Evolutionary conservation across 768 basidiomycete genomes (phyloP).

Genomic region (Russula sp.): DNA sequence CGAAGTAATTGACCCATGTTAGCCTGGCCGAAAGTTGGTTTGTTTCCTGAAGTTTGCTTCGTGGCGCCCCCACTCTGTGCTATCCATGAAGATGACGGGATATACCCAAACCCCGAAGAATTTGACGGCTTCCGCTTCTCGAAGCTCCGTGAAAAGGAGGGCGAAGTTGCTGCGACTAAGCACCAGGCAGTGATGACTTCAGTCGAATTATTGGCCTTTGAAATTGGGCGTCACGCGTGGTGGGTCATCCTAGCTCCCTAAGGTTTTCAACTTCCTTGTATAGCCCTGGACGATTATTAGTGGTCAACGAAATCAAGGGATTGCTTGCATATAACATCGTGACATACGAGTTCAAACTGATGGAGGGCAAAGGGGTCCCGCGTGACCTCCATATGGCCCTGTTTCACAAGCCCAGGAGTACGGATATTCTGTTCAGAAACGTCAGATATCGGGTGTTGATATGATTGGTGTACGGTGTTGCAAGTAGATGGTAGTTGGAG

Average conservation of each 20-base stretch:
- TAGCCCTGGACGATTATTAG: neutral
- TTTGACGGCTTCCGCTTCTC: slow-evolving; percentile 39
- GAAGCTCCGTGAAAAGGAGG: slow-evolving; percentile 25
- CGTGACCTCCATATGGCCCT: too few relatives aligned
- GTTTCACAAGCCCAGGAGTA: too few relatives aligned
- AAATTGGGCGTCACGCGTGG: slow-evolving; percentile 25
- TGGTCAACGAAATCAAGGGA: neutral
- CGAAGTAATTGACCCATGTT: too few relatives aligned
- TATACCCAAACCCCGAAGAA: slow-evolving; percentile 36
- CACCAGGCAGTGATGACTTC: slow-evolving; percentile 26
- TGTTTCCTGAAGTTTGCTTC: too few relatives aligned
- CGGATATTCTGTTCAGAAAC: too few relatives aligned
- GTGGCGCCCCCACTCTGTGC: slow-evolving; percentile 28
- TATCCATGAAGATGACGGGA: slow-evolving; percentile 33
- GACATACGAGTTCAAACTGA: neutral
- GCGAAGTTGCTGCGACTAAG: neutral
- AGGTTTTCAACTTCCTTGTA: neutral
- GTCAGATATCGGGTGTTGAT: too few relatives aligned
- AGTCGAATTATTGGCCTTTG: slow-evolving; percentile 29
- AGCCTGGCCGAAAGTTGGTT: too few relatives aligned
- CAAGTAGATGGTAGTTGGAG: too few relatives aligned
- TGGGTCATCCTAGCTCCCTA: neutral
- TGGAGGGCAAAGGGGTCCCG: neutral
- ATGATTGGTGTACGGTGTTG: too few relatives aligned
- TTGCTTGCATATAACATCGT: neutral